Evolutionary conservation across 225 moss, liverwort and hornwort genomes (phyloP), one percentile per base, ranked within the genome.

Genomic region (Pseudisothecium myosuroides): DNA sequence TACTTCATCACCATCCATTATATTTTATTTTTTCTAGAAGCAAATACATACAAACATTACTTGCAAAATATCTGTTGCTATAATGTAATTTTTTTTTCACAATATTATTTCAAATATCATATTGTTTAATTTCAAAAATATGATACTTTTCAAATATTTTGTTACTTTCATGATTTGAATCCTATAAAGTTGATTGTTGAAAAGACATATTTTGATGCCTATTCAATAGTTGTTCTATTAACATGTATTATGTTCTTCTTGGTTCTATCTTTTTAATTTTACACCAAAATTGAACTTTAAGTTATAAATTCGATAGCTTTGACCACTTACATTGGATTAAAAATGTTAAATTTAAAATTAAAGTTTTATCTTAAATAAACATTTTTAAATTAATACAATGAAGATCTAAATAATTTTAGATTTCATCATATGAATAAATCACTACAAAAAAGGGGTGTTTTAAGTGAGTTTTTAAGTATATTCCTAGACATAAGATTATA

Each of bases 21-120:
- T 89, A 1, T 60, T 11, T 28, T 36, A 1, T 32, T 63, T 2
- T 12, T 52, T 55, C 13, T 2, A 1, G 1, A 49, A 22, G 49
- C 9, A 10, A 32, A 64, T 39, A 43, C 17, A 37, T 18, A 34
- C 7, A 75, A 26, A 26, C 1, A 28, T 17, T 5, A 14, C 19
- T 55, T 41, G 18, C 11, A 41, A 74, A 74, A 73, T 41, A 56
- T 26, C 7, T 39, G 0, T 54, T 21, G 9, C 11, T 39, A 0
- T 63, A 9, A 2, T 19, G 6, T 31, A 3, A 1, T 3, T 17
- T 11, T n/a, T 27, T 37, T 12, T 7, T 62, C 8, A 20, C 0
- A 49, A 15, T 0, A 52, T 55, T 21, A 14, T 68, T 58, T 61
- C 1, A 24, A 32, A 14, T 7, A 41, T 18, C 4, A 6, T 1